Evolutionary conservation across 2,329 filamentous ascomycete species (phyloP).

Genomic region (Calonectria naviculata): DNA sequence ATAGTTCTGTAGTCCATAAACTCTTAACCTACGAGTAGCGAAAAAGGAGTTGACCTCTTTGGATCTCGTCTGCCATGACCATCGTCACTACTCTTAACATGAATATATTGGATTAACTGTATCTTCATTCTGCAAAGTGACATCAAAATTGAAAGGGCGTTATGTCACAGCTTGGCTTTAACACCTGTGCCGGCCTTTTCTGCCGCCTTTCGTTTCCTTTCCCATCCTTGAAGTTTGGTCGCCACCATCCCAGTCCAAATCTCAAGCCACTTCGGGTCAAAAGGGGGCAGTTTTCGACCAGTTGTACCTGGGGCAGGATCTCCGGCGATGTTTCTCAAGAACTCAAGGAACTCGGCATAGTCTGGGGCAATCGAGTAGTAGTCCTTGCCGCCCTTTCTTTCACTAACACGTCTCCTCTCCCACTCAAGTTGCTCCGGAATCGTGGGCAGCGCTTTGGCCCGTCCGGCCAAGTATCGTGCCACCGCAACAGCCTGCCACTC

Average conservation of each 20-base stretch:
- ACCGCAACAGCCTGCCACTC: conserved; percentile 35
- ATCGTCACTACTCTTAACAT: not conserved
- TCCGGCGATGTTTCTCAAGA: conserved; percentile 21
- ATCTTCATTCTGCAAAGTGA: too few relatives aligned
- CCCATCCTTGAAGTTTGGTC: conserved; percentile 24
- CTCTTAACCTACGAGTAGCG: not conserved
- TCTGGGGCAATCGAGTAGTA: conserved; percentile 34
- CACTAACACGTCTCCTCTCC: conserved; percentile 27
- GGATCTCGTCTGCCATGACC: not conserved
- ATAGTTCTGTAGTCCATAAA: not conserved
- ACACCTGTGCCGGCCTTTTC: conserved; percentile 8
- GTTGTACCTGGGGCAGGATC: conserved; percentile 24
- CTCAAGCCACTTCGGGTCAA: conserved; percentile 31
- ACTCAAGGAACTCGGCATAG: conserved; percentile 30
- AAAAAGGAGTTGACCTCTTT: not conserved
- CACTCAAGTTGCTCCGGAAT: conserved; percentile 31
- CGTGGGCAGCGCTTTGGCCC: conserved; percentile 20
- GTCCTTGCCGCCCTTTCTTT: conserved; percentile 33
- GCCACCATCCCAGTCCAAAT: conserved; percentile 28
- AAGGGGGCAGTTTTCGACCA: conserved; percentile 19
- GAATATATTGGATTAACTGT: not conserved
- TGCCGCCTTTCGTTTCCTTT: conserved; percentile 24
- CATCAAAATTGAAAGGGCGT: not conserved
- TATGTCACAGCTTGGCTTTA: conserved; percentile 8
- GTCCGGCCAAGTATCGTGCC: conserved; percentile 22